A percentile compares a stretch with the other conserved stretches of the same genome.
Conservation (phyloP, 106 monocot genomes). For the Triglochin maritima region DNA sequence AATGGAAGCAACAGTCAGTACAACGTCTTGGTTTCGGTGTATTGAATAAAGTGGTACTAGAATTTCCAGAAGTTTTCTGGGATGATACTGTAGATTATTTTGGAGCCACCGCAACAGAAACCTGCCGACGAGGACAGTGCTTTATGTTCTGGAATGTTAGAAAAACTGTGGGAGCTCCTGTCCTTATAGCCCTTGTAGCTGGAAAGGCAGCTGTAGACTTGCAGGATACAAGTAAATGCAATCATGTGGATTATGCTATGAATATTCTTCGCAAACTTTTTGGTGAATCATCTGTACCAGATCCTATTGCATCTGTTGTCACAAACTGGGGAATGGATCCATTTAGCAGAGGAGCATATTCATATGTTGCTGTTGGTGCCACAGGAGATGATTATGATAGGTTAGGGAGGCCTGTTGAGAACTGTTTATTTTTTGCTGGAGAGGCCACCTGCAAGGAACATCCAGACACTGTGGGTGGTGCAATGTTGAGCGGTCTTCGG, state of each 20-base stretch:
- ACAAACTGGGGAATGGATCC: constrained; percentile 96
- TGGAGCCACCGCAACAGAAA: constrained; percentile 92
- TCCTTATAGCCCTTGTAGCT: constrained; percentile 94
- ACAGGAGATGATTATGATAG: constrained; percentile 94
- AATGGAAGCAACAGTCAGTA: constrained; percentile 80
- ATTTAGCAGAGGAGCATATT: constrained; percentile 87
- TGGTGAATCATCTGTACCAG: constrained; percentile 72
- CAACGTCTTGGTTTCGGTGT: constrained; percentile 95
- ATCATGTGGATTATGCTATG: constrained; percentile 83
- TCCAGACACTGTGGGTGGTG: constrained; percentile 98
- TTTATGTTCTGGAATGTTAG: constrained; percentile 99
- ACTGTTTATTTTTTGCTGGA: constrained; percentile 96
- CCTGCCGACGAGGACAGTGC: constrained; percentile 57
- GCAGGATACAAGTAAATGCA: constrained; percentile 34
- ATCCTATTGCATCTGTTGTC: constrained; percentile 85
- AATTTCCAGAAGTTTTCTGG: constrained; percentile 91
- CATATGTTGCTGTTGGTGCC: constrained; percentile 89
- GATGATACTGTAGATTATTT: constrained; percentile 95
- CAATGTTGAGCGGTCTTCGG: constrained; percentile 96
- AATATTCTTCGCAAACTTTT: constrained; percentile 73
- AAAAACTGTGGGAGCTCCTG: constrained; percentile 90
- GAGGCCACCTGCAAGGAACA: constrained; percentile 99
- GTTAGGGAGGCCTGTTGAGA: constrained; percentile 72
- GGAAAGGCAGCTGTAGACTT: constrained; percentile 86
- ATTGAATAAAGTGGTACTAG: constrained; percentile 83